Evolutionary conservation across 768 basidiomycete species (phyloP).

Genomic region (Boletus reticulatus): DNA sequence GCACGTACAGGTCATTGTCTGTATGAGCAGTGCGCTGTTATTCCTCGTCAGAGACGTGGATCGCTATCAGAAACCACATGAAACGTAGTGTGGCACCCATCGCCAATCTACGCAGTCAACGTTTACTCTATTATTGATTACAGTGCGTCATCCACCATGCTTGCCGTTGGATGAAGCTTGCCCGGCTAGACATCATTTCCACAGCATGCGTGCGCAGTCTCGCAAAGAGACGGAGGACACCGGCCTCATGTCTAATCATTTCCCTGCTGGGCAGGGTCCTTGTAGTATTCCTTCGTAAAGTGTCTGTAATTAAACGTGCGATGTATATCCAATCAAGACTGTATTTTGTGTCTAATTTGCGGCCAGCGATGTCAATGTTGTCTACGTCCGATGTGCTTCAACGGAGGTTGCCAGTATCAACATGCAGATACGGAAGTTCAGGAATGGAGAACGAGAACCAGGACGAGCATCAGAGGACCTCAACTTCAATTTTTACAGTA

Average conservation of each 20-base stretch:
- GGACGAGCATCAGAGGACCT: no score
- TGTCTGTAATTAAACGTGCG: no score
- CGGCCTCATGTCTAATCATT: background rate
- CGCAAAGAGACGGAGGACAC: background rate
- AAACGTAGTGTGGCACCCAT: background rate
- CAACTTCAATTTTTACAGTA: no score
- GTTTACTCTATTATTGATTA: background rate
- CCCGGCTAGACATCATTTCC: background rate
- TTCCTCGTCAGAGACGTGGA: constrained; percentile 27
- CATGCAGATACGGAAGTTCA: no score
- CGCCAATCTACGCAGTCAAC: background rate
- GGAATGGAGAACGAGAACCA: no score
- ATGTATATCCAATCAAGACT: background rate
- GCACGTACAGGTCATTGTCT: constrained; percentile 11
- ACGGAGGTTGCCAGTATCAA: no score
- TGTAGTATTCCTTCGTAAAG: background rate
- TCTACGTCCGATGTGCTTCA: background rate
- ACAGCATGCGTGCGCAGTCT: background rate
- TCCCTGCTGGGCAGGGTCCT: background rate
- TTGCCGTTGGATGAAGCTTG: background rate
- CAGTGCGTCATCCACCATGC: background rate
- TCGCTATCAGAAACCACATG: constrained; percentile 7
- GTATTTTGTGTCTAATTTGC: background rate
- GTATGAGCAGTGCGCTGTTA: constrained; percentile 13
- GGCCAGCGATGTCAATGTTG: background rate